Base-by-base conservation (phyloP, 2,329 filamentous ascomycete genomes). In the Colletotrichum cereale region DNA sequence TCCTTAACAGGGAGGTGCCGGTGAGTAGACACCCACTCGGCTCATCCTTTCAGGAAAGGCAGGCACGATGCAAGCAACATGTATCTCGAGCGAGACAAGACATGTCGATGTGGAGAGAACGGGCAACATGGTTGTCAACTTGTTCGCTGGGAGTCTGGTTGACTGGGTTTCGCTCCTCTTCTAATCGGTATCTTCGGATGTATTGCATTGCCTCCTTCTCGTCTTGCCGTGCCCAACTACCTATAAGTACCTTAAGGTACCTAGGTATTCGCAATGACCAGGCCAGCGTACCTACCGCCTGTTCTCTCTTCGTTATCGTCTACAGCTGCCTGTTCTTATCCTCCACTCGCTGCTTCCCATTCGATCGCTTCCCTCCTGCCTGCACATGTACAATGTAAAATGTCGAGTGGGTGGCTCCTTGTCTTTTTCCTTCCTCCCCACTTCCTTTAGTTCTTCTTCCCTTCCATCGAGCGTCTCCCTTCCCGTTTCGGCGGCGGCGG, bases 101-200 rank as follows among this genome's bases (percentile, higher is more conserved):
- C 26, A 42, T 29, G 3, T 1, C 5, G 24, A 4, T 14, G 24
- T 6, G n/a, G 14, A 40, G 24, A 29, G 21, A 21, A 21, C 18
- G 31, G 38, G 40, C 57, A 47, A 26, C 57, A 34, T 16, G 5
- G 10, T 47, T 26, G 40, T 14, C n/a, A n/a, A n/a, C n/a, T n/a
- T 31, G 21, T 44, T 47, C 24, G 10, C n/a, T 31, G 16, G 8
- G 4, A 14, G 16, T 31, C n/a, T 36, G 5, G 31, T 60, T 44
- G 14, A 29, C 18, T 60, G 38, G 4, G 26, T 34, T 29, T 60
- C 8, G 40, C 26, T 16, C 11, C 26, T 44, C 11, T 12, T 44
- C 18, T 44, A 34, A 5, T 60, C 34, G 57, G 38, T 60, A 60
- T 60, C 57, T 60, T 60, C 5, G 16, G 31, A 44, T 40, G 16